Evolutionary conservation across 1,284 basidiomycete species (phyloP).

Genomic region (Cryptococcus wingfieldii): DNA sequence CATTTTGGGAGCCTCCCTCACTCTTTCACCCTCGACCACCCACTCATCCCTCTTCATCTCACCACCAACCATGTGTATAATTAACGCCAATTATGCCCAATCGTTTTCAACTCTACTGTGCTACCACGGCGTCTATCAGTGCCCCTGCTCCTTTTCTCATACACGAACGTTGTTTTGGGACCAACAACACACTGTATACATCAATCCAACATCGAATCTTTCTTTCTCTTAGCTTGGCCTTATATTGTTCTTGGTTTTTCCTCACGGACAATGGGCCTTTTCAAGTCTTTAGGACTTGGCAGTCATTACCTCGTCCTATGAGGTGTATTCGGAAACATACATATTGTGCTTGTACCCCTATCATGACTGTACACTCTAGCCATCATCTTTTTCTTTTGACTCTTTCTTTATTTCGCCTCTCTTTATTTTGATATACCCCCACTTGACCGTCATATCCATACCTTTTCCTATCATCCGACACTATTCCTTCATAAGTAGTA

Average conservation of each 20-base stretch:
- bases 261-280: neutral
- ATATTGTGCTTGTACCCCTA: neutral
- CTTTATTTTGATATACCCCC: no score
- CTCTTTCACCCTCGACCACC: neutral
- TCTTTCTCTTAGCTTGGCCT: neutral
- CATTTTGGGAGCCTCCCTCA: neutral
- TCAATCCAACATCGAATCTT: neutral
- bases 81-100: neutral
- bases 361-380: neutral
- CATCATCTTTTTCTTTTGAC: neutral
- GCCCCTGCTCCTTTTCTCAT: no score
- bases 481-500: neutral
- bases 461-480: neutral
- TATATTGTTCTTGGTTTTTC: neutral
- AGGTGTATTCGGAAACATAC: neutral
- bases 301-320: neutral
- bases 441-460: neutral
- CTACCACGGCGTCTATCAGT: neutral
- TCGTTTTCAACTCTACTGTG: neutral
- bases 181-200: neutral
- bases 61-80: neutral
- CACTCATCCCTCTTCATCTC: neutral
- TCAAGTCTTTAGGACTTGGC: neutral
- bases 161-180: no score
- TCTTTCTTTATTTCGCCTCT: neutral